Conservation (phyloP, 257 asterid genomes). For the Echium plantagineum region DNA sequence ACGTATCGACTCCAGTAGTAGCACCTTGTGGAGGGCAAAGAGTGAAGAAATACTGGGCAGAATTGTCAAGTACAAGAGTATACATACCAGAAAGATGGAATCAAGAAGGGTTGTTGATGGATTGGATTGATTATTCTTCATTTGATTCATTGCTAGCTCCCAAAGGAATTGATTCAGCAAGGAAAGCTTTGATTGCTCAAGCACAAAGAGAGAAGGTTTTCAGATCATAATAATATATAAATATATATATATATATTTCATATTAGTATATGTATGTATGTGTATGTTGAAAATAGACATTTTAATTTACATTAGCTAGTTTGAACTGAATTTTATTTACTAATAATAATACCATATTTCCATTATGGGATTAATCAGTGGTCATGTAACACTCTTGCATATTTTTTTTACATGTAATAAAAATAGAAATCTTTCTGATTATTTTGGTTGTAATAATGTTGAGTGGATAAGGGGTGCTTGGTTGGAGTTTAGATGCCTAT, state of each 20-base stretch:
- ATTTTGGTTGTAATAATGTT: neutral
- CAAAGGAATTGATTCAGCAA: constrained; percentile 23
- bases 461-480: neutral
- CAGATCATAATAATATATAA: too few species aligned
- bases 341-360: too few species aligned
- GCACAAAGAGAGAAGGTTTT: neutral
- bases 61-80: constrained; percentile 8
- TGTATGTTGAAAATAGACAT: neutral
- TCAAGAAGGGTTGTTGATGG: constrained; percentile 27
- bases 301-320: neutral
- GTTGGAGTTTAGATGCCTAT: neutral
- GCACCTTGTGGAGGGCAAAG: constrained; percentile 4
- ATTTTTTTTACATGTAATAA: neutral
- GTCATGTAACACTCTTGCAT: neutral
- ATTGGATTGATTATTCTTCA: constrained; percentile 27
- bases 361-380: neutral
- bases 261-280: too few species aligned
- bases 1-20: too few species aligned
- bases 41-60: constrained; percentile 15
- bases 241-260: too few species aligned
- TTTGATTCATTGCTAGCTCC: constrained; percentile 31
- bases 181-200: constrained; percentile 24
- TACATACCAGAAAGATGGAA: constrained; percentile 31
- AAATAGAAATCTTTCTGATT: neutral
- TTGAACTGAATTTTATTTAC: neutral